phyloP scores from a whole-genome alignment of 495 filamentous ascomycete genomes.

The Echria macrotheca region DNA sequence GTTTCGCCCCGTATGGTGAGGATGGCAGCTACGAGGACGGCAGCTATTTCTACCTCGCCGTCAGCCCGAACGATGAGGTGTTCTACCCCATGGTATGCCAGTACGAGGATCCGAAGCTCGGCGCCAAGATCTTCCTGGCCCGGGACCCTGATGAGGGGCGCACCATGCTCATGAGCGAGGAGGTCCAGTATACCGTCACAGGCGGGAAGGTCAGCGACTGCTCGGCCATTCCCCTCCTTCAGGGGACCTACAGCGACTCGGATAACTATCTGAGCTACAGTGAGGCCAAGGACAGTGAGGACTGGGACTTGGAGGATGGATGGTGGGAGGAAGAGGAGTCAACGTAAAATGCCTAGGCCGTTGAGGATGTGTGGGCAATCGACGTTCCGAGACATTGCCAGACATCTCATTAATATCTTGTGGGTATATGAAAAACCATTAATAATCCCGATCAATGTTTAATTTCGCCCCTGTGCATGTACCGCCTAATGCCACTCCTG shows the following conservation, averaged over 20 bases:
- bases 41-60: not conserved
- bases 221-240: not conserved
- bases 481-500: too few species aligned
- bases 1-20: not conserved
- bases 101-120: not conserved
- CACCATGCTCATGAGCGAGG: not conserved
- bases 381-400: too few species aligned
- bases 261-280: not conserved
- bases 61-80: not conserved
- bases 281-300: not conserved
- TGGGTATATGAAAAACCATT: too few species aligned
- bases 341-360: too few species aligned
- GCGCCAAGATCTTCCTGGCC: slow-evolving; percentile 5
- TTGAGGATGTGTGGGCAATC: too few species aligned
- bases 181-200: not conserved
- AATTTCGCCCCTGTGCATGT: too few species aligned
- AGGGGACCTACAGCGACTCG: not conserved
- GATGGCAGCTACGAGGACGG: not conserved
- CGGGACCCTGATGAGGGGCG: not conserved
- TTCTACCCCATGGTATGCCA: slow-evolving; percentile 4
- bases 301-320: slow-evolving; percentile 7
- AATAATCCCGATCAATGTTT: too few species aligned
- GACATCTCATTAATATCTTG: too few species aligned
- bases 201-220: slow-evolving; percentile 1
- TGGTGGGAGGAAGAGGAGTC: slow-evolving; percentile 4